Evolutionary conservation across 2,329 filamentous ascomycete species (phyloP).

Genomic region (Coleophoma eucalyptorum): DNA sequence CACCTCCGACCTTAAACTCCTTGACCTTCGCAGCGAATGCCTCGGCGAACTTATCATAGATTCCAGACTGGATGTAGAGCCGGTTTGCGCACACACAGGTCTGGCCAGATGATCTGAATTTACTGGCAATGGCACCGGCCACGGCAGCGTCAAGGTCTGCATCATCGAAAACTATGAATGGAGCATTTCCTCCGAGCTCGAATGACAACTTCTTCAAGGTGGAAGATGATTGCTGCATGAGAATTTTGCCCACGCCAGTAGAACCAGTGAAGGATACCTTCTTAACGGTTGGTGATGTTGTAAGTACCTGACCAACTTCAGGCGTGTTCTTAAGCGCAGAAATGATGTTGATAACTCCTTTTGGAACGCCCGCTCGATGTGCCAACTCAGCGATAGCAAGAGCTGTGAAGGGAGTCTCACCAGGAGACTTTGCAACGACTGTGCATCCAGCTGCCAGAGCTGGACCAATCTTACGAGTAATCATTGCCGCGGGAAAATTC

Average conservation of each 20-base stretch:
- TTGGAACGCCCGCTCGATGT: constrained; percentile 81
- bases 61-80: constrained; percentile 72
- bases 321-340: constrained; percentile 77
- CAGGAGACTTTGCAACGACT: constrained; percentile 85
- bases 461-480: constrained; percentile 66
- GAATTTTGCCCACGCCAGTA: constrained; percentile 61
- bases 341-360: constrained; percentile 86
- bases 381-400: constrained; percentile 85
- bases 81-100: constrained; percentile 91
- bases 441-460: constrained; percentile 93
- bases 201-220: constrained; percentile 82
- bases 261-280: constrained; percentile 95
- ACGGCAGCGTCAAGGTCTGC: constrained; percentile 85
- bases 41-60: constrained; percentile 71
- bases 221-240: constrained; percentile 85
- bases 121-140: constrained; percentile 75
- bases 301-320: constrained; percentile 73
- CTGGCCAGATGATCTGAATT: constrained; percentile 93
- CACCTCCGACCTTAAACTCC: constrained; percentile 71
- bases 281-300: constrained; percentile 70
- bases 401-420: constrained; percentile 88
- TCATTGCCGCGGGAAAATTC: constrained; percentile 83
- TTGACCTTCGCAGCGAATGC: constrained; percentile 70
- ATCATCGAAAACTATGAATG: constrained; percentile 96
- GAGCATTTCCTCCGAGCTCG: constrained; percentile 91